These are phyloP conservation scores for Thuidium tamariscinum DNA, from an alignment of 225 moss, liverwort and hornwort species.

Conservation along the genomic window DNA sequence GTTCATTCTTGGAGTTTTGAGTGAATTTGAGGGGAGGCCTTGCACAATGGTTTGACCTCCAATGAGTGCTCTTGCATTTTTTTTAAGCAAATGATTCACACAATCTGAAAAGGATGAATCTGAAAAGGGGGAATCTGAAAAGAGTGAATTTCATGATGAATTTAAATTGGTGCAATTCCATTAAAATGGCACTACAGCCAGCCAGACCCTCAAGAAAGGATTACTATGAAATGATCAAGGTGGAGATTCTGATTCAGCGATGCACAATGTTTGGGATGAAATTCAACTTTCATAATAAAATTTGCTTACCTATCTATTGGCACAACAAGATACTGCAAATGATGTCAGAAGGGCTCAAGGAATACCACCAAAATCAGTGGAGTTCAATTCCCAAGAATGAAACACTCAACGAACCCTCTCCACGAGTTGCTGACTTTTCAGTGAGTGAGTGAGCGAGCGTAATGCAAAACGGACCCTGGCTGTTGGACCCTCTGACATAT, in stretches of 20 bases:
- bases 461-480: too few species aligned
- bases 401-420: background rate
- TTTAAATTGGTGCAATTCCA: background rate
- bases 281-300: background rate
- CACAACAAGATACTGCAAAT: background rate
- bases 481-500: too few species aligned
- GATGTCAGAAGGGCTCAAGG: background rate
- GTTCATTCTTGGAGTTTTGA: background rate
- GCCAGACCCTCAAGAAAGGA: background rate
- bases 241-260: accelerated
- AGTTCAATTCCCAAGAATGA: background rate
- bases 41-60: background rate
- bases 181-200: accelerated
- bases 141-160: too few species aligned
- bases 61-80: background rate
- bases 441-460: too few species aligned
- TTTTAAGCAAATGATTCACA: background rate
- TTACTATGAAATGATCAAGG: background rate
- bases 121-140: too few species aligned
- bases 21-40: background rate
- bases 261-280: background rate
- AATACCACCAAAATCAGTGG: background rate
- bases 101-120: background rate
- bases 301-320: too few species aligned
- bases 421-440: background rate